Evolutionary conservation across 352 stramenopile genomes (phyloP), one percentile per base, ranked within the genome.

Genomic region (Blastocystis hominis): DNA sequence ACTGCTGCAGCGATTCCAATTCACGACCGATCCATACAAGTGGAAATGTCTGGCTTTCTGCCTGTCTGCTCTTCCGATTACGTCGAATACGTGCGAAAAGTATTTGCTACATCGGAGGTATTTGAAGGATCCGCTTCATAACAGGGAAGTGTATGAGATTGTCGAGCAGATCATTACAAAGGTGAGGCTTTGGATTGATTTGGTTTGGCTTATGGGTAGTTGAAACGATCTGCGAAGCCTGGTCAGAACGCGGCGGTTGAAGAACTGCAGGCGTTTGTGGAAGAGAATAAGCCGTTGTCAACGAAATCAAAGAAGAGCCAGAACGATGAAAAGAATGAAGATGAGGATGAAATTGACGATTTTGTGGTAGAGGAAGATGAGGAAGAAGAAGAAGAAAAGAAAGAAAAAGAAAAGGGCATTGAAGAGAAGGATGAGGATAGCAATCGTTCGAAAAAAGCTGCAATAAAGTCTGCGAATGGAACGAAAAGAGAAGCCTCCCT

Each of bases 1-100:
- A 90, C 90, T 99, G 34, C 93, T 93, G 34, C 94, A 97, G 78
- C 93, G 96, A 3, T 96, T 98, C 76, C 93, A 92, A 15, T 94
- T 94, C 30, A 94, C 93, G 6, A 86, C 90, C 4, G 91, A 93
- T 30, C 77, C 86, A 30, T 91, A 93, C 47, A 90, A 94, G 55
- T 93, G 92, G 72, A 90, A 90, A 30, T 94, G 98, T 88, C 89
- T 98, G 55, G 92, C 95, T 0, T 98, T 96, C 88, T 99, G 96
- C 87, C 91, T 99, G 64, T 91, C 95, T 5, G 92, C 95, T 66
- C 89, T 98, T 38, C 93, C 95, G 55, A 91, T 97, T 56, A 97
- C 94, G 59, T 95, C 98, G 62, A 96, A 97, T 86, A 96, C 93
- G 38, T 90, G 98, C 30, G 95, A 96, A 88, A 95, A 92, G 75